Evolutionary conservation across 164 flowering plant genomes (phyloP).

Genomic region (Magnolia kwangsiensis): DNA sequence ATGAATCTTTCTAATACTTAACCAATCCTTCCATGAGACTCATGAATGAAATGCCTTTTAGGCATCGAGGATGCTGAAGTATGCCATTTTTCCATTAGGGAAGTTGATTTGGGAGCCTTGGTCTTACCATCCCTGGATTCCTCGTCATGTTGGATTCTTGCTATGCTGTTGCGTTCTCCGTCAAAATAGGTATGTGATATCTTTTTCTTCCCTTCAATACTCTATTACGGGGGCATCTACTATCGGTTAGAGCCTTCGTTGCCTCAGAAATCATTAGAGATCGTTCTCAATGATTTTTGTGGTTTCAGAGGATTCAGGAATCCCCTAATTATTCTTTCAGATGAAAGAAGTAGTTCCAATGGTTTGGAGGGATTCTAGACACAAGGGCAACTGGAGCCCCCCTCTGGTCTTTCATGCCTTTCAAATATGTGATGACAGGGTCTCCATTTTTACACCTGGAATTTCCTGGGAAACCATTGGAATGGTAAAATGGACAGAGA

Average conservation of each 20-base stretch:
- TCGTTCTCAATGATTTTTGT: neutral
- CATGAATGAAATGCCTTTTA: slow-evolving; percentile 1
- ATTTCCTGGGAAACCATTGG: neutral
- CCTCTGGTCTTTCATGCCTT: neutral
- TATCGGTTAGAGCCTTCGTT: neutral
- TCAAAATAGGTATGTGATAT: slow-evolving; percentile 11
- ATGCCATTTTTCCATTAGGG: slow-evolving; percentile 14
- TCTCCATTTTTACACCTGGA: neutral
- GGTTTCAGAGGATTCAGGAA: neutral
- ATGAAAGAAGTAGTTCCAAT: neutral
- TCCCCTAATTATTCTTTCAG: neutral
- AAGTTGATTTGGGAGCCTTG: slow-evolving; percentile 11
- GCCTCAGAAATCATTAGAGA: neutral
- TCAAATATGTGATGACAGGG: neutral
- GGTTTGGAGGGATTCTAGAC: neutral
- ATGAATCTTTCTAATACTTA: neutral
- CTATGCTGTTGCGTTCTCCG: neutral
- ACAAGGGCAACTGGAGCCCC: neutral
- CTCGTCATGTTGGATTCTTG: slow-evolving; percentile 6
- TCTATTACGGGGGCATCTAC: neutral
- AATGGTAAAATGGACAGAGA: neutral
- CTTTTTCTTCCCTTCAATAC: neutral
- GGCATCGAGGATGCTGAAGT: slow-evolving; percentile 8
- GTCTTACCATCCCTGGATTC: slow-evolving; percentile 6
- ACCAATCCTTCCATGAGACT: slow-evolving; percentile 9